These are phyloP conservation scores for Corylus avellana DNA, from an alignment of 306 rosid genomes.

Conservation along the genomic window DNA sequence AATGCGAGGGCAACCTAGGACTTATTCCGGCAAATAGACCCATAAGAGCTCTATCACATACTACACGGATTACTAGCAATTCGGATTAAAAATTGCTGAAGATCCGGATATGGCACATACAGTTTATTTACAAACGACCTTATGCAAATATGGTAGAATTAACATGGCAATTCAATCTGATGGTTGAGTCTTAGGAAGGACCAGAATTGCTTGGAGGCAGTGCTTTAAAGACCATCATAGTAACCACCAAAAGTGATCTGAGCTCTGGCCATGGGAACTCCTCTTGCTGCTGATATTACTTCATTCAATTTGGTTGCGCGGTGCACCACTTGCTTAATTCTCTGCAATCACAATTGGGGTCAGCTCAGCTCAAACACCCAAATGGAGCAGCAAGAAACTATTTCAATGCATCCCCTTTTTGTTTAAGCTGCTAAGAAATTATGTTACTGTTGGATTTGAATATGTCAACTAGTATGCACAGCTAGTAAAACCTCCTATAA, in stretches of 20 bases:
- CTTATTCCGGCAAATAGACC: no score
- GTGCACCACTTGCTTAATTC: conserved; percentile 53
- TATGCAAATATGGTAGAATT: background rate
- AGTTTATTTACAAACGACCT: background rate
- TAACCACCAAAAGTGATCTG: conserved; percentile 67
- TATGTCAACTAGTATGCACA: background rate
- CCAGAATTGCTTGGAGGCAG: background rate
- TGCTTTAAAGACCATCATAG: conserved; percentile 44
- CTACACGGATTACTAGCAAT: no score
- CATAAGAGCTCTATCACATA: no score
- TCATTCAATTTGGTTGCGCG: conserved; percentile 67
- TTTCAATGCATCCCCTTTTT: background rate
- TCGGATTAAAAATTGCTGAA: no score
- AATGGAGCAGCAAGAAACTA: background rate
- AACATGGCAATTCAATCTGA: background rate
- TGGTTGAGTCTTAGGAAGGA: background rate
- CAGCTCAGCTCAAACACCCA: conserved; percentile 23
- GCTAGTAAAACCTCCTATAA: background rate
- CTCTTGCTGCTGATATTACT: conserved; percentile 60
- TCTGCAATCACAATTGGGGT: conserved; percentile 43
- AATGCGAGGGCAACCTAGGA: no score
- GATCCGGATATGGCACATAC: background rate
- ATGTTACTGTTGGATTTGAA: background rate
- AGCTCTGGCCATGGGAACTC: conserved; percentile 60
- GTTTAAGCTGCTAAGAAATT: background rate